These are phyloP conservation scores for Sanghuangporus baumii DNA, from an alignment of 1,284 basidiomycete species.

Conservation along the genomic window DNA sequence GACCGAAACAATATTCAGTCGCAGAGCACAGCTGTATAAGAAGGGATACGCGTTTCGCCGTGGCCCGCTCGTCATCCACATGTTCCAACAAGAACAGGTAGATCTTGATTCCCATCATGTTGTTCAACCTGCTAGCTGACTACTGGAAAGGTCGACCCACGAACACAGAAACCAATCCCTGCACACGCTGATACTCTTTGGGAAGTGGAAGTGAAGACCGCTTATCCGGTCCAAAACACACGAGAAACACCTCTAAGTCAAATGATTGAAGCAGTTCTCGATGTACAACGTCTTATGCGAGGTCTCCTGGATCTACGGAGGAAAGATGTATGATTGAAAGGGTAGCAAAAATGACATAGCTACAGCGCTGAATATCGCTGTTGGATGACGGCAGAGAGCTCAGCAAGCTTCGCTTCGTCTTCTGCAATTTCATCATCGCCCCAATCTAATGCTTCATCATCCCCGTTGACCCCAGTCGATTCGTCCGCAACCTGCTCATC, in stretches of 20 bases:
- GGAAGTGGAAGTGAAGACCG: conserved; percentile 81
- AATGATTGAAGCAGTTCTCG: conserved; percentile 64
- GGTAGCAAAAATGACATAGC: neutral
- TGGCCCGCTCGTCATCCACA: conserved; percentile 63
- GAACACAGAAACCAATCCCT: conserved; percentile 64
- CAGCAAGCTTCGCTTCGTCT: conserved; percentile 19
- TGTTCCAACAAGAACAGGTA: conserved; percentile 80
- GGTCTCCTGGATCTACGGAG: conserved; percentile 22
- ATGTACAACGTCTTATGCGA: conserved; percentile 76
- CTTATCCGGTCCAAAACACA: conserved; percentile 65
- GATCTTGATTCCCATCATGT: conserved; percentile 11
- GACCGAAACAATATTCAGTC: conserved; percentile 1
- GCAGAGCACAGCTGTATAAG: conserved; percentile 67
- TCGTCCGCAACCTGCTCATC: neutral
- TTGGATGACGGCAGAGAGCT: conserved; percentile 8
- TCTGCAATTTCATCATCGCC: conserved; percentile 37
- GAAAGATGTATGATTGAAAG: conserved; percentile 11
- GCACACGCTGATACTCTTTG: conserved; percentile 70
- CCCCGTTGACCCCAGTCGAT: conserved; percentile 28
- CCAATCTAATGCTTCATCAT: conserved; percentile 59
- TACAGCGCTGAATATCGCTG: conserved; percentile 2
- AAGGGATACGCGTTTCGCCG: conserved; percentile 68
- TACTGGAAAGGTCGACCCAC: conserved; percentile 50
- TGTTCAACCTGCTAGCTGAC: neutral
- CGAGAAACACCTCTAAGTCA: conserved; percentile 59